phyloP scores from a whole-genome alignment of 306 rosid genomes.

The Vigna radiata region DNA sequence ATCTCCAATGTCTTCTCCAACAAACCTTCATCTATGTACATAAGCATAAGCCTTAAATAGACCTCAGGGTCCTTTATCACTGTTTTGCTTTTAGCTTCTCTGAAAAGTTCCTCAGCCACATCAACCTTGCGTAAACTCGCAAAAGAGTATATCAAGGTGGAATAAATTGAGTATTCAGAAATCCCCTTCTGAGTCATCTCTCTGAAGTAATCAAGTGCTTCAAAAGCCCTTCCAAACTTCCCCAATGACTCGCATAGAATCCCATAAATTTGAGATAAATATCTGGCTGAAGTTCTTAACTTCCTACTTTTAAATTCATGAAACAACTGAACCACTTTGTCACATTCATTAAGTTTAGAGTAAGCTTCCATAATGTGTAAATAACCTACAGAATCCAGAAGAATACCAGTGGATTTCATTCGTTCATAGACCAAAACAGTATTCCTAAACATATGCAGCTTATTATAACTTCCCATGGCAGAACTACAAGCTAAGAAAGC shows the following conservation, averaged over 20 bases:
- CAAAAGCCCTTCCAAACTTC: slow-evolving; percentile 59
- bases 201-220: slow-evolving; percentile 66
- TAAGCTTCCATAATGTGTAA: slow-evolving; percentile 67
- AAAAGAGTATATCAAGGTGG: slow-evolving; percentile 62
- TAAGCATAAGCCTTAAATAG: slow-evolving; percentile 61
- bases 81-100: slow-evolving; percentile 58
- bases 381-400: slow-evolving; percentile 56
- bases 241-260: slow-evolving; percentile 58
- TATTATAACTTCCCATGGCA: slow-evolving; percentile 69
- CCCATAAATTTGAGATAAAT: slow-evolving; percentile 51
- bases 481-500: slow-evolving; percentile 55
- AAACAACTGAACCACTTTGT: slow-evolving; percentile 58
- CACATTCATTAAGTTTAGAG: slow-evolving; percentile 51
- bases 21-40: slow-evolving; percentile 70
- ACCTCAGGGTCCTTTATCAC: slow-evolving; percentile 64
- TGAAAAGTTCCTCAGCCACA: slow-evolving; percentile 59
- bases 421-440: slow-evolving; percentile 50
- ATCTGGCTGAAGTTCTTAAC: slow-evolving; percentile 37
- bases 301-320: slow-evolving; percentile 49
- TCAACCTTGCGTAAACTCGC: slow-evolving; percentile 55
- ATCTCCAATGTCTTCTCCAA: slow-evolving; percentile 66
- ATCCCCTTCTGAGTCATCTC: slow-evolving; percentile 52
- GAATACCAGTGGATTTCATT: slow-evolving; percentile 49
- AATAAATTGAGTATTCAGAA: slow-evolving; percentile 56
- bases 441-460: slow-evolving; percentile 74